Percentiles rank a stretch among this genome's conserved stretches.
Evolutionary conservation across 192 early-diverging fungal species (phyloP).

Genomic region (Allomyces macrogynus): DNA sequence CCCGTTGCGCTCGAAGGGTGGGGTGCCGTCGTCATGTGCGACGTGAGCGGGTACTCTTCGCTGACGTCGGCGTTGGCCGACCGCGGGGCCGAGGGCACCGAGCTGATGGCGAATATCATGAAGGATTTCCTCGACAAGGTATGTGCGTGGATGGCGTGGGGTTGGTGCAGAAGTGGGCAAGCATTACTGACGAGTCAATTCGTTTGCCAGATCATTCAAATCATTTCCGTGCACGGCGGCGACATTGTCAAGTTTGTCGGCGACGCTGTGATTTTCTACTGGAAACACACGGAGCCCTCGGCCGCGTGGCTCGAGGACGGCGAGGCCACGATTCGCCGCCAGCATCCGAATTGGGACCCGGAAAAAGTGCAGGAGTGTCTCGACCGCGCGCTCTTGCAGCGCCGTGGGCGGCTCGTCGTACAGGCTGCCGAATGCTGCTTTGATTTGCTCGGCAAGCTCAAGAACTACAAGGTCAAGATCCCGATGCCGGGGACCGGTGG

Average conservation of each 20-base stretch:
- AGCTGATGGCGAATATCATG: constrained; percentile 25
- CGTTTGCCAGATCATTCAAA: constrained; percentile 37
- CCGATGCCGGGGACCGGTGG: not conserved
- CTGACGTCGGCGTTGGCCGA: constrained; percentile 21
- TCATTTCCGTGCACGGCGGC: constrained; percentile 21
- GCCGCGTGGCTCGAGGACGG: too few relatives aligned
- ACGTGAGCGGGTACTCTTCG: constrained; percentile 24
- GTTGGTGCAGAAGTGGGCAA: too few relatives aligned
- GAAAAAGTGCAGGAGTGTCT: not conserved
- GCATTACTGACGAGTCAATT: too few relatives aligned
- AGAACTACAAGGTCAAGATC: not conserved
- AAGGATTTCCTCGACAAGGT: constrained; percentile 30
- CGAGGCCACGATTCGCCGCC: too few relatives aligned
- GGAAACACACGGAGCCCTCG: constrained; percentile 9
- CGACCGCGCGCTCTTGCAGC: not conserved
- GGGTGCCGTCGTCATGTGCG: constrained; percentile 28
- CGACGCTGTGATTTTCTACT: constrained; percentile 35
- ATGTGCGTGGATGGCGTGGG: too few relatives aligned
- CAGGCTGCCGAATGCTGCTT: not conserved
- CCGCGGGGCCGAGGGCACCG: constrained; percentile 20
- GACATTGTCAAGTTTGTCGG: constrained; percentile 37
- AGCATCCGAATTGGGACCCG: too few relatives aligned
- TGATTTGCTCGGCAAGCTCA: not conserved
- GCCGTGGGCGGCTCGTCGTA: not conserved
- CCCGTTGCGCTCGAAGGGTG: constrained; percentile 13